Base-by-base conservation (phyloP, 345 rosid genomes). In the Gossypium rotundifolium region DNA sequence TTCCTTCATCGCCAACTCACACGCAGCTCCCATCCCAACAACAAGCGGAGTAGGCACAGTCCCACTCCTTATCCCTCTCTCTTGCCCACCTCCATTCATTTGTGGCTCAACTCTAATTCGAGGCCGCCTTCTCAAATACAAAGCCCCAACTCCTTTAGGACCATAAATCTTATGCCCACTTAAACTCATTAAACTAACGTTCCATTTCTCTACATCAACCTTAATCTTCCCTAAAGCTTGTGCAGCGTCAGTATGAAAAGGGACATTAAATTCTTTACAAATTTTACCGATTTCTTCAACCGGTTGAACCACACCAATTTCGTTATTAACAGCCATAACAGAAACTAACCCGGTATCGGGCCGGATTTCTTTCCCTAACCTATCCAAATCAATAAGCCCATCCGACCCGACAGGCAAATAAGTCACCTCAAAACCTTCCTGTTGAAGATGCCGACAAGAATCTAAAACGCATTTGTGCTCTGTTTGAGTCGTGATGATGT, bases 81-180 rank as follows among this genome's bases (percentile, higher is more conserved):
- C 99, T 79, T 95, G 99, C 23, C 99, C 99, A 44, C 99, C 99
- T 46, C 99, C 99, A 62, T 90, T 95, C 87, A 95, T 95, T 73
- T 91, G 84, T 0, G 99, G 94, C 81, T 93, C 99, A 33, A 93
- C 90, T 20, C 99, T 73, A 9, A 95, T 88, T 48, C 98, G 82
- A 0, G 97, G 99, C 53, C 98, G 78, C 77, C 98, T 82, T 12
- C 99, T 82, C 88, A 90, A 77, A 64, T 89, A 95, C 83, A 95
- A 74, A 77, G 98, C 98, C 57, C 99, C 99, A 76, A 95, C 81
- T 3, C 98, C 99, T 84, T 93, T 93, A 0, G 99, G 99, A 48
- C 91, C 99, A 45, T 93, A 91, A 65, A 96, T 81, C 78, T 96
- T 93, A 72, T 96, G 98, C 48, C 90, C 98, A 70, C 99, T 93